phyloP scores from a whole-genome alignment of 257 asterid genomes.

The Capsicum pubescens region DNA sequence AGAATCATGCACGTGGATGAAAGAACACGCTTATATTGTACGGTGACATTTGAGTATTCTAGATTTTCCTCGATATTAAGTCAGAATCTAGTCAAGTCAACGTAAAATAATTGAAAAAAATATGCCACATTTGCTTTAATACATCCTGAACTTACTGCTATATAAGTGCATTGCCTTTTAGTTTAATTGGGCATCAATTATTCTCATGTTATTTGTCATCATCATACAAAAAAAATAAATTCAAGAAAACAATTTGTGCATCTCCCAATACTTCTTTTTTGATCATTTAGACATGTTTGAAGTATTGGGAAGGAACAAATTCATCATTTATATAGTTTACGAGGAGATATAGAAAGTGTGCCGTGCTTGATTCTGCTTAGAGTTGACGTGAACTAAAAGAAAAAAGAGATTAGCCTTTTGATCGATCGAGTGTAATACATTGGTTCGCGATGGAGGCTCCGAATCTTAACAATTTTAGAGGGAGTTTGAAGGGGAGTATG shows the following conservation, averaged over 20 bases:
- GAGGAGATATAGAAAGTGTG: neutral
- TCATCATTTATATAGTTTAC: neutral
- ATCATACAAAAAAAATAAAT: neutral
- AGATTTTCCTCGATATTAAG: neutral
- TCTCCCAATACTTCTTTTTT: neutral
- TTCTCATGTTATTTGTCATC: neutral
- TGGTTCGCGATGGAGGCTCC: neutral
- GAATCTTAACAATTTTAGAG: neutral
- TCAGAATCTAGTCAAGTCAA: constrained; percentile 9
- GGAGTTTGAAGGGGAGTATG: constrained; percentile 35
- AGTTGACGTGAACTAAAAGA: neutral
- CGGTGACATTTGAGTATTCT: neutral
- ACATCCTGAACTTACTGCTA: neutral
- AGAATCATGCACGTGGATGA: neutral
- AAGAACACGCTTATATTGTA: neutral
- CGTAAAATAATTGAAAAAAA: neutral
- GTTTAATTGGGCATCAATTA: neutral
- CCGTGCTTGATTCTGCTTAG: neutral
- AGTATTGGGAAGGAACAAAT: neutral
- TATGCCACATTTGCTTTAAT: neutral
- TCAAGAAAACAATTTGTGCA: neutral
- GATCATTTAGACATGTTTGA: neutral
- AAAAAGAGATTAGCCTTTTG: neutral
- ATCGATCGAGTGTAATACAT: neutral
- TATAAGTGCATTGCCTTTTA: neutral